These are phyloP conservation scores for Kwoniella bestiolae DNA, from an alignment of 768 basidiomycete genomes.

Conservation along the genomic window DNA sequence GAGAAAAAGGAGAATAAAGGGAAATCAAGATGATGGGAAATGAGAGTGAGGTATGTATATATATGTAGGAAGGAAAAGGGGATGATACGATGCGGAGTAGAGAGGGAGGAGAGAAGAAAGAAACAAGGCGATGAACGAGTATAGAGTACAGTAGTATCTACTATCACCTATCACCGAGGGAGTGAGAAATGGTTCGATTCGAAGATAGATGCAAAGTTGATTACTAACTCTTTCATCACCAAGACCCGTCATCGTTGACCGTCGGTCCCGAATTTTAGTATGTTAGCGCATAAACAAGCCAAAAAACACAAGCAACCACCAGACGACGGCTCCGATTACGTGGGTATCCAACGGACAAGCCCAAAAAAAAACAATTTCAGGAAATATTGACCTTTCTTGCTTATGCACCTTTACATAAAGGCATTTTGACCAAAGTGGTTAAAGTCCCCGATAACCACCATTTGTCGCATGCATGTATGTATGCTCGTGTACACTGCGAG, in stretches of 20 bases:
- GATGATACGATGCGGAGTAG: background rate
- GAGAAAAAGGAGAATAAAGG: background rate
- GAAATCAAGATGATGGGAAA: background rate
- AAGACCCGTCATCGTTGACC: background rate
- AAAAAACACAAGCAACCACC: too few relatives aligned
- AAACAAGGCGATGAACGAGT: background rate
- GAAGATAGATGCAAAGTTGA: background rate
- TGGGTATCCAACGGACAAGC: too few relatives aligned
- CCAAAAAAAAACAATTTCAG: too few relatives aligned
- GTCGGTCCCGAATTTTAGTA: background rate
- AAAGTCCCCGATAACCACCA: too few relatives aligned
- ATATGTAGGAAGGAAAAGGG: background rate
- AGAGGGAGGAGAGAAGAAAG: background rate
- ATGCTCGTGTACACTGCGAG: too few relatives aligned
- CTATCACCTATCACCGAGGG: background rate
- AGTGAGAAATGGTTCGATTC: background rate
- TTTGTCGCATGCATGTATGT: too few relatives aligned
- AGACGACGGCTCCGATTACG: background rate
- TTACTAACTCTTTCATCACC: background rate
- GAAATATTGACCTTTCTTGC: too few relatives aligned
- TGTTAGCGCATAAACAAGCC: background rate
- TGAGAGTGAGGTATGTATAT: background rate
- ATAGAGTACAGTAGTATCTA: background rate
- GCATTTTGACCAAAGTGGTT: too few relatives aligned
- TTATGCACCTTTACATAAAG: too few relatives aligned